Evolutionary conservation across 345 rosid genomes (phyloP).

Genomic region (thale cress (Arabidopsis thaliana)): TAIR10.1 NC_003074.8:3644001-3644500

Average conservation of each 20-base stretch:
- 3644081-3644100: constrained; percentile 22
- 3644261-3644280: constrained; percentile 72
- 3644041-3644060: constrained; percentile 20
- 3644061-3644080: constrained; percentile 23
- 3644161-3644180: constrained; percentile 48
- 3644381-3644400: neutral
- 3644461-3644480: constrained; percentile 5
- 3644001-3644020: constrained; percentile 2
- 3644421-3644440: constrained; percentile 1
- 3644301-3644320: constrained; percentile 17
- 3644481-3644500: constrained; percentile 21
- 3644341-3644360: constrained; percentile 1
- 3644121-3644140: constrained; percentile 34
- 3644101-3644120: constrained; percentile 14
- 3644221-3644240: constrained; percentile 86
- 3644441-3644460: neutral
- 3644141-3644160: constrained; percentile 60
- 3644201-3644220: constrained; percentile 75
- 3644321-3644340: constrained; percentile 16
- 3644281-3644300: constrained; percentile 74
- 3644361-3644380: neutral
- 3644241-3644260: constrained; percentile 87
- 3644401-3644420: neutral
- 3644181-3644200: constrained; percentile 53
- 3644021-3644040: constrained; percentile 17